These are phyloP conservation scores for Musa acuminata DNA, from an alignment of 176 grass and related monocot species.

Conservation along the genomic window DNA sequence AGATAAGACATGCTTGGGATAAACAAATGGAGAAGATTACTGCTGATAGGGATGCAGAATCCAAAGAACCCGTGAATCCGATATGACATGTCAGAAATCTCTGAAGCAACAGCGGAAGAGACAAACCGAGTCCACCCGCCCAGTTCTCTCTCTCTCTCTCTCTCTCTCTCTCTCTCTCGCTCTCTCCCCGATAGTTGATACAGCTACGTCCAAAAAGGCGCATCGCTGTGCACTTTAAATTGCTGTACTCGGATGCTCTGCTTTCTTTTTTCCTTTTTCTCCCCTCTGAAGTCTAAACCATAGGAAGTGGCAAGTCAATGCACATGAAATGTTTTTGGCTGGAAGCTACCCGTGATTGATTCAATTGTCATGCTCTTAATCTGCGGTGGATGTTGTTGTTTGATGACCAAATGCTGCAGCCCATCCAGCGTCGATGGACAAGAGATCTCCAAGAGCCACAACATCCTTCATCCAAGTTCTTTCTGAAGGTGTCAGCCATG, in stretches of 20 bases:
- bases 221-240: not conserved
- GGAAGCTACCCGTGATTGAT: not conserved
- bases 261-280: not conserved
- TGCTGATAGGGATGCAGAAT: not conserved
- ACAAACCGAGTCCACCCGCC: not conserved
- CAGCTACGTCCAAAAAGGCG: not conserved
- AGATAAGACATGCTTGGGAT: no score
- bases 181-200: no score
- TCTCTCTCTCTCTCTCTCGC: no score
- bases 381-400: not conserved
- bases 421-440: not conserved
- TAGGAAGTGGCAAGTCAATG: slow-evolving; percentile 2
- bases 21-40: no score
- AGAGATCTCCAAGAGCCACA: no score
- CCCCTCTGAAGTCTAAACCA: not conserved
- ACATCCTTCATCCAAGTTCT: not conserved
- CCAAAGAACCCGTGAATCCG: slow-evolving; percentile 3
- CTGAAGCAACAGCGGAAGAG: not conserved
- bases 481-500: not conserved
- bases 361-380: not conserved
- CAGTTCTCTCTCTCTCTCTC: not conserved
- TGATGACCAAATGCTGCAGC: not conserved
- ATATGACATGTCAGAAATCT: slow-evolving; percentile 11
- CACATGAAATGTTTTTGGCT: not conserved
- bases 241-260: not conserved